Percentiles rank a stretch among this genome's conserved stretches.
These are phyloP conservation scores for Phaffomyces opuntiae DNA, from an alignment of 805 yeast genomes.

Conservation along the genomic window DNA sequence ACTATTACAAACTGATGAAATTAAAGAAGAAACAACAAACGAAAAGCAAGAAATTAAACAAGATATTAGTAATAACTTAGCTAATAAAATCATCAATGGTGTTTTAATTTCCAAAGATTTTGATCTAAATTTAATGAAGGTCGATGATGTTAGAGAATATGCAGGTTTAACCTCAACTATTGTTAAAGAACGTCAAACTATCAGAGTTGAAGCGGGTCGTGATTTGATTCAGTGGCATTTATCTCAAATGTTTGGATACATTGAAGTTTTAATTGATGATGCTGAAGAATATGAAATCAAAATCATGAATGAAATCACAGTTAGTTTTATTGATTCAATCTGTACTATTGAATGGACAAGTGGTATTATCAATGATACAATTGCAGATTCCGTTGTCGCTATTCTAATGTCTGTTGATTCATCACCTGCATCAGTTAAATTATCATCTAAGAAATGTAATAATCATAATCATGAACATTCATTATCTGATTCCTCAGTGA, in stretches of 20 bases:
- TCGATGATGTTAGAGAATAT: conserved; percentile 83
- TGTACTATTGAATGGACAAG: conserved; percentile 87
- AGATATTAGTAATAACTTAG: conserved; percentile 12
- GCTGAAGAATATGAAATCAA: conserved; percentile 40
- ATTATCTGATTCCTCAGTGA: conserved; percentile 28
- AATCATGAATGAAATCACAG: conserved; percentile 59
- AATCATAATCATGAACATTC: conserved; percentile 22
- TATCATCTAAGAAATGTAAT: conserved; percentile 55
- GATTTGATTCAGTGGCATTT: conserved; percentile 84
- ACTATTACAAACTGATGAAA: conserved; percentile 20
- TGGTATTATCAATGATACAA: conserved; percentile 80
- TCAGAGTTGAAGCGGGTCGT: conserved; percentile 73
- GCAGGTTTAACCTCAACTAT: conserved; percentile 81
- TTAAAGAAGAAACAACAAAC: conserved; percentile 7
- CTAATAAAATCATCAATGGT: conserved; percentile 55
- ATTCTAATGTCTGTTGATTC: conserved; percentile 88
- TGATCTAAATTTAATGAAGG: conserved; percentile 73
- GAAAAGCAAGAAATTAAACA: not conserved
- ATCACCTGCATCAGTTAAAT: conserved; percentile 89
- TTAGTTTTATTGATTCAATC: conserved; percentile 38
- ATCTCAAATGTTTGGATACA: conserved; percentile 89
- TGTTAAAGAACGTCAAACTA: conserved; percentile 72
- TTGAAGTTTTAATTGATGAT: conserved; percentile 56
- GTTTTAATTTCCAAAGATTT: conserved; percentile 88
- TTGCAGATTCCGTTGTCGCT: conserved; percentile 92